phyloP scores from a whole-genome alignment of 1,284 basidiomycete genomes.

The Boletus albobrunnescens region DNA sequence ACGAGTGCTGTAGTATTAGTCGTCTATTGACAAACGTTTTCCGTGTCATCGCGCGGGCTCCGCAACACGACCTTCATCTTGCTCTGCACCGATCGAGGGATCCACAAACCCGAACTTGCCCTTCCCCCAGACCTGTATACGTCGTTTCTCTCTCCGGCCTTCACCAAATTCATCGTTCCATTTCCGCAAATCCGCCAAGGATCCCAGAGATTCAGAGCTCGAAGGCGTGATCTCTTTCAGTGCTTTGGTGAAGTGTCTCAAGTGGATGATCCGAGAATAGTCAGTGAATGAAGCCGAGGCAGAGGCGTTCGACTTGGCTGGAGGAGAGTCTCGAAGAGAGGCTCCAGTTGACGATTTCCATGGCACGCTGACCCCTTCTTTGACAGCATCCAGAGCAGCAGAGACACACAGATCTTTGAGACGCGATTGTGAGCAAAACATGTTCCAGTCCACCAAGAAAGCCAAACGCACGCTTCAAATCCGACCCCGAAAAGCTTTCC shows the following conservation, averaged over 20 bases:
- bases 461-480: slow-evolving; percentile 75
- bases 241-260: slow-evolving; percentile 75
- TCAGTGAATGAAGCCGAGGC: neutral
- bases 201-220: slow-evolving; percentile 76
- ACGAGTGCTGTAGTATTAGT: slow-evolving; percentile 21
- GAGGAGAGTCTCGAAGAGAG: slow-evolving; percentile 8
- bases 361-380: slow-evolving; percentile 75
- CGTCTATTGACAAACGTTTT: slow-evolving; percentile 24
- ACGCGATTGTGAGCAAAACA: slow-evolving; percentile 14
- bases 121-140: slow-evolving; percentile 68
- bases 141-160: slow-evolving; percentile 57
- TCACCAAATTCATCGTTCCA: slow-evolving; percentile 94
- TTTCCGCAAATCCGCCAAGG: slow-evolving; percentile 75
- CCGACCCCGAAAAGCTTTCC: slow-evolving; percentile 88
- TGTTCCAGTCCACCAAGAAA: neutral
- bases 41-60: slow-evolving; percentile 16
- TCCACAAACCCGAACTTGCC: slow-evolving; percentile 70
- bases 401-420: slow-evolving; percentile 80
- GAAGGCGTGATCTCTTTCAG: slow-evolving; percentile 85
- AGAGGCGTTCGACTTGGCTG: slow-evolving; percentile 6
- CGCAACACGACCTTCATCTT: slow-evolving; percentile 44
- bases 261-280: slow-evolving; percentile 43
- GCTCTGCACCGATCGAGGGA: slow-evolving; percentile 30
- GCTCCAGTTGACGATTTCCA: slow-evolving; percentile 46
- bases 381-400: slow-evolving; percentile 84